These are phyloP conservation scores for Eucalyptus microcorys DNA, from an alignment of 345 rosid species.

Conservation along the genomic window DNA sequence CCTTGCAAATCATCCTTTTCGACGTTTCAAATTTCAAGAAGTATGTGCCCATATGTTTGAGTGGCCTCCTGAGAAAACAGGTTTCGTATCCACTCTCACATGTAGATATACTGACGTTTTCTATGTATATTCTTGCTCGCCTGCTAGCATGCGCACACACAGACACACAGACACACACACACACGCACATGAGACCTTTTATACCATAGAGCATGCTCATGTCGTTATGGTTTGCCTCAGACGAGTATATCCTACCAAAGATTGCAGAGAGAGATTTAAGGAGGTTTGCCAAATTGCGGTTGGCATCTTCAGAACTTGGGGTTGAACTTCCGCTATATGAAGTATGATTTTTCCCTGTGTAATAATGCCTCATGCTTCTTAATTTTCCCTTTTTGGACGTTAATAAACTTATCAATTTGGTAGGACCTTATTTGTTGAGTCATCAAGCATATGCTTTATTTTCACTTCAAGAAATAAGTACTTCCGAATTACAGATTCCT, in stretches of 20 bases:
- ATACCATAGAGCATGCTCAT: background rate
- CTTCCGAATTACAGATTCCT: slow-evolving; percentile 36
- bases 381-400: background rate
- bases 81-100: slow-evolving; percentile 6
- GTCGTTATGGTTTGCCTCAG: slow-evolving; percentile 6
- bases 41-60: slow-evolving; percentile 53
- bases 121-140: background rate
- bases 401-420: background rate
- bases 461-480: background rate
- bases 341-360: slow-evolving; percentile 13
- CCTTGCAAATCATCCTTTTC: slow-evolving; percentile 50
- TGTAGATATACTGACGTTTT: background rate
- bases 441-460: background rate
- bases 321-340: slow-evolving; percentile 28
- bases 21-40: slow-evolving; percentile 38
- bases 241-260: slow-evolving; percentile 86
- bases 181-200: background rate
- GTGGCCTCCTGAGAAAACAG: slow-evolving; percentile 90
- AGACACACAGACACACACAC: background rate
- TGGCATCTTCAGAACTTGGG: slow-evolving; percentile 29
- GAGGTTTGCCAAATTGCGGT: slow-evolving; percentile 53
- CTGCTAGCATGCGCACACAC: background rate
- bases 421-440: background rate
- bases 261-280: slow-evolving; percentile 83
- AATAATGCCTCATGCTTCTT: background rate